Evolutionary conservation across 2,329 filamentous ascomycete genomes (phyloP), one percentile per base, ranked within the genome.

Genomic region (Microsporum audouinii): DNA sequence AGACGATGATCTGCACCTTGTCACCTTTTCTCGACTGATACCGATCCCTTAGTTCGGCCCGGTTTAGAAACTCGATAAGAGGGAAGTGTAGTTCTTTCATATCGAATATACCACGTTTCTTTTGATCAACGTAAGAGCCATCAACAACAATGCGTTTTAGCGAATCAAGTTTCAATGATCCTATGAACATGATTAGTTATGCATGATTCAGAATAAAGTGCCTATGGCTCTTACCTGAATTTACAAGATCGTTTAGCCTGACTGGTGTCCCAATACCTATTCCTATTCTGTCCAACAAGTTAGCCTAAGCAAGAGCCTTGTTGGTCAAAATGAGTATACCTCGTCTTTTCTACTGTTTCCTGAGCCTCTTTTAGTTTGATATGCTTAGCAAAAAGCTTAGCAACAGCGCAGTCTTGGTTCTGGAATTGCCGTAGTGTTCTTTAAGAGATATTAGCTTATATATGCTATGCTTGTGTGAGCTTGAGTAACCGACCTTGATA

Each of bases 371-470:
- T 84, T 8, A 99, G 76, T 76, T 99, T 99, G 78, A 99, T 95
- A 73, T 99, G 94, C 74, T 99, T 99, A 36, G 94, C 92, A 73
- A 99, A 99, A 71, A 99, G 79, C 74, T 99, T 99, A 1, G 89
- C 88, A 1, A 99, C 86, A 53, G 84, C 82, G 57, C 82, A 84
- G 6, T 89, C 85, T 72, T 94, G 90, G 59, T 81, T 86, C 71
- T 91, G 88, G 68, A 94, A 92, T 65, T 85, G 85, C 56, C 90
- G 83, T 65, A 95, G 78, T 2, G 84, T 81, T 68, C 88, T 88
- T 29, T 2, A 57, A 41, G 17, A 2, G 47, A 49, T 6, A 61
- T 60, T 56, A 51, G 49, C 65, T 33, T 57, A 8, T 5, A 36
- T 67, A 61, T 36, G n/a, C 29, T 8, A 2, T 27, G 53, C 56